Percentiles rank a stretch among this genome's conserved stretches.
These are phyloP conservation scores for Boletus subparvulus DNA, from an alignment of 768 basidiomycete species.

Conservation along the genomic window DNA sequence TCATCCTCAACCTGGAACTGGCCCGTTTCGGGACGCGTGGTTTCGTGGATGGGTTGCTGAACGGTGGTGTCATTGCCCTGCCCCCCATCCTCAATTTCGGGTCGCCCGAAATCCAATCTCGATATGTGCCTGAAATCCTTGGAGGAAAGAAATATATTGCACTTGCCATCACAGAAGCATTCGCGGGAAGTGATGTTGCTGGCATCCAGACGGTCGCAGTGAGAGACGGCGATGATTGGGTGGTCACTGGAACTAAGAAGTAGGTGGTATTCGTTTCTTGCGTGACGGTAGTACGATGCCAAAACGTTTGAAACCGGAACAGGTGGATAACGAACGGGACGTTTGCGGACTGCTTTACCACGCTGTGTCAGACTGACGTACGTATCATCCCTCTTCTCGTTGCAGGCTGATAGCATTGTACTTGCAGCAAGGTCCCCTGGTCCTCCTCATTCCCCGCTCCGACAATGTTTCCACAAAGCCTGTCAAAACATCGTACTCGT, in stretches of 20 bases:
- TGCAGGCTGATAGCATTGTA: conserved; percentile 1
- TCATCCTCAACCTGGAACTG: conserved; percentile 80
- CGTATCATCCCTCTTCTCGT: conserved; percentile 5
- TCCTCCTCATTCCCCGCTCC: conserved; percentile 71
- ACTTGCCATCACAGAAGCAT: conserved; percentile 91
- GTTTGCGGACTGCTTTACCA: conserved; percentile 84
- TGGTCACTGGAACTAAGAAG: conserved; percentile 95
- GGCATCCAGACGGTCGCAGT: conserved; percentile 85
- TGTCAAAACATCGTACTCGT: conserved; percentile 91
- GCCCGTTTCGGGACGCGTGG: conserved; percentile 82
- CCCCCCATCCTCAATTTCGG: conserved; percentile 91
- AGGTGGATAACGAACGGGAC: conserved; percentile 91
- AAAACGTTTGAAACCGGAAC: conserved; percentile 12
- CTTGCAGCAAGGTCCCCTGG: conserved; percentile 64
- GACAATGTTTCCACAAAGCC: conserved; percentile 79
- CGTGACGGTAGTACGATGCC: neutral
- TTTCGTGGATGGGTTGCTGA: conserved; percentile 83
- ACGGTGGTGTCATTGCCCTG: conserved; percentile 81
- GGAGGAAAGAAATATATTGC: conserved; percentile 82
- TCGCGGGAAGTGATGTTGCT: conserved; percentile 84
- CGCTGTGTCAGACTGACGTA: conserved; percentile 71
- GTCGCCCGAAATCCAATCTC: conserved; percentile 64
- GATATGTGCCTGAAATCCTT: conserved; percentile 72
- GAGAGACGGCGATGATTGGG: conserved; percentile 82
- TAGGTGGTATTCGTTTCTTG: conserved; percentile 28